Evolutionary conservation across 495 filamentous ascomycete species (phyloP).

Genomic region (Sabuloglossum arenarium): DNA sequence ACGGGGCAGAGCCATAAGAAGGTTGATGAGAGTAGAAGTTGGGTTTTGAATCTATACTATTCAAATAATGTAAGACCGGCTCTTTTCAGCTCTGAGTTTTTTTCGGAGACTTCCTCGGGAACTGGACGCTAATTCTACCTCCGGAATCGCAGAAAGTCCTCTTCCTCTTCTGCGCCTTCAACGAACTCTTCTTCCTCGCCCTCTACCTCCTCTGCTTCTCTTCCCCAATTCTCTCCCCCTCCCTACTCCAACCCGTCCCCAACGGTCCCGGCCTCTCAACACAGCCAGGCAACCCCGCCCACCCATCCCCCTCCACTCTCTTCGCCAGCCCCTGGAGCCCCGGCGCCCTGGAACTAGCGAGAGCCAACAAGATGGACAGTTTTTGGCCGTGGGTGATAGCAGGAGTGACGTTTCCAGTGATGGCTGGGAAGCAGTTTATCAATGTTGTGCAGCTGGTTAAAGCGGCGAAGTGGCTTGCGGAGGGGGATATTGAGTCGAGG

Average conservation of each 20-base stretch:
- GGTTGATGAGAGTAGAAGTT: constrained; percentile 54
- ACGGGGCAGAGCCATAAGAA: constrained; percentile 76
- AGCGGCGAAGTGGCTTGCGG: constrained; percentile 77
- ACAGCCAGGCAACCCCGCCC: constrained; percentile 43
- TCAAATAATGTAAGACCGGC: constrained; percentile 58
- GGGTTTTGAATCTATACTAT: constrained; percentile 86
- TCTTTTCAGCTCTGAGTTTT: not conserved
- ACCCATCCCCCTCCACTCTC: constrained; percentile 40
- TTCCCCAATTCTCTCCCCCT: constrained; percentile 64
- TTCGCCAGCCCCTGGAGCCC: constrained; percentile 76
- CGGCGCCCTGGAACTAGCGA: constrained; percentile 73
- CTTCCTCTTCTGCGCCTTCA: constrained; percentile 73
- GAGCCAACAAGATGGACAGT: constrained; percentile 84
- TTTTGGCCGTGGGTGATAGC: constrained; percentile 75
- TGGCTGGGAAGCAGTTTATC: constrained; percentile 79
- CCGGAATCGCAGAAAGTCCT: constrained; percentile 48
- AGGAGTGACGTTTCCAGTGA: constrained; percentile 60
- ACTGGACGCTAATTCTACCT: not conserved
- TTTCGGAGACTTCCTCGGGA: not conserved
- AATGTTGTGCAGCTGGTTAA: constrained; percentile 90
- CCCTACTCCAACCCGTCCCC: constrained; percentile 35
- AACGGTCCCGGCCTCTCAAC: constrained; percentile 29
- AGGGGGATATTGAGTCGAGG: constrained; percentile 51
- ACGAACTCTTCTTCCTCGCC: constrained; percentile 93
- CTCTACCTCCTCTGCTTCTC: constrained; percentile 96